Base-by-base conservation (phyloP, 1,139 yeast species). In the Kurtzmaniella quercitrusa region DNA sequence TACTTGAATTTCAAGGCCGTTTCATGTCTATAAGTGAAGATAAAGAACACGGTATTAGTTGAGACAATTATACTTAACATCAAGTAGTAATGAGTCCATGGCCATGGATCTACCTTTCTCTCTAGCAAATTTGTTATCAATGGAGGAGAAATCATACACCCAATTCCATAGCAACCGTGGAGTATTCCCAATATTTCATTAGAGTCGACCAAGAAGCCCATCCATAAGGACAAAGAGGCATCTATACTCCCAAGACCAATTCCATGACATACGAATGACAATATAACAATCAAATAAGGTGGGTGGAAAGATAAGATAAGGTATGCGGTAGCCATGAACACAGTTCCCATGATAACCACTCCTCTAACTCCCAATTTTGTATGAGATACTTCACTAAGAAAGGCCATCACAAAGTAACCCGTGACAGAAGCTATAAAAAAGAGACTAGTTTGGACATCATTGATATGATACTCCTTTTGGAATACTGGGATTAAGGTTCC, bases 151-250 rank as follows among this genome's bases (percentile, higher is more conserved):
- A 81, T 63, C 68, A 83, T 76, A 41, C 87, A 79, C 1, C 90
- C 89, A 6, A 81, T 59, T 0, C 91, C 91, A 56, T 81, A 84
- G 48, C 75, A 71, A 0, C 88, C 85, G 62, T 84, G 93, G 50
- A 83, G 58, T 0, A 80, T 59, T 1, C 91, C 91, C 62, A 84
- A 64, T 21, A 82, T 57, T 54, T 81, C 85, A 57, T 83, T 83
- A 36, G 81, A 74, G 49, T 79, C 79, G 6, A 59, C 68, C 42
- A 84, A 62, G 29, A 66, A 66, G 0, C 88, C 85, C 56, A 82
- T 67, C 69, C 82, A 76, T 8, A 80, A 72, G 53, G 81, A 82
- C 46, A 80, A 64, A 2, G 79, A 65, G 17, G 88, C 78, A 60
- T 83, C 91, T 38, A 81, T 50, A 3, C 77, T 56, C 1, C 91